phyloP scores from a whole-genome alignment of 441 rosid species.

The Erysimum cheiri region DNA sequence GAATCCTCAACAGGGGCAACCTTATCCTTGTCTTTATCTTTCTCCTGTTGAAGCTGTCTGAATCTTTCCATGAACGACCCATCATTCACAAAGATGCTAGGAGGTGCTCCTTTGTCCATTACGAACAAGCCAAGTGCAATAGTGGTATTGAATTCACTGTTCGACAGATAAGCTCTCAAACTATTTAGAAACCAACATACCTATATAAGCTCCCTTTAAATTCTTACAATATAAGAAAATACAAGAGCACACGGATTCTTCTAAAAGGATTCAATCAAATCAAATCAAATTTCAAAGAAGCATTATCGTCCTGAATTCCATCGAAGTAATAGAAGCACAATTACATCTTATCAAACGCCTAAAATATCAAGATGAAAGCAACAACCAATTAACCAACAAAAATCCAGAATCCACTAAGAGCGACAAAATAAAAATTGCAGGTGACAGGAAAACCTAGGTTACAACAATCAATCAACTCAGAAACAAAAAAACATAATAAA shows the following conservation, averaged over 20 bases:
- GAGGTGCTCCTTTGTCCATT: conserved; percentile 82
- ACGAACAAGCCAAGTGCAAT: conserved; percentile 44
- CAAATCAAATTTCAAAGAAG: neutral
- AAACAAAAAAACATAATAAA: neutral
- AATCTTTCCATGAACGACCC: conserved; percentile 99
- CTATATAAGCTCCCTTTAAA: neutral
- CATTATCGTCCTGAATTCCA: neutral
- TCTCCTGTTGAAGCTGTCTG: conserved; percentile 89
- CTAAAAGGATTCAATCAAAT: neutral
- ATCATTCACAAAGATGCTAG: conserved; percentile 90
- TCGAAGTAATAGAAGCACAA: neutral
- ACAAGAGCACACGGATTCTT: conserved; percentile 1
- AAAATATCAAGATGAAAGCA: neutral
- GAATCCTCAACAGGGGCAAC: conserved; percentile 60
- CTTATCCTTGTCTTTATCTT: conserved; percentile 59
- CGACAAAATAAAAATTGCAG: neutral
- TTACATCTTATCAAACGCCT: conserved; percentile 10
- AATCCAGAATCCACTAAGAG: conserved; percentile 5
- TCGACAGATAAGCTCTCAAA: conserved; percentile 66
- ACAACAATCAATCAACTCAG: conserved; percentile 22
- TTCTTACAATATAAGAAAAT: neutral
- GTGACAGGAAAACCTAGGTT: conserved; percentile 22
- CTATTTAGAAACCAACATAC: conserved; percentile 49
- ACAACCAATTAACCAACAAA: neutral
- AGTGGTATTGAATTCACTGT: conserved; percentile 53